Evolutionary conservation across 192 early-diverging fungal species (phyloP).

Genomic region (Spizellomyces punctatus): DNA sequence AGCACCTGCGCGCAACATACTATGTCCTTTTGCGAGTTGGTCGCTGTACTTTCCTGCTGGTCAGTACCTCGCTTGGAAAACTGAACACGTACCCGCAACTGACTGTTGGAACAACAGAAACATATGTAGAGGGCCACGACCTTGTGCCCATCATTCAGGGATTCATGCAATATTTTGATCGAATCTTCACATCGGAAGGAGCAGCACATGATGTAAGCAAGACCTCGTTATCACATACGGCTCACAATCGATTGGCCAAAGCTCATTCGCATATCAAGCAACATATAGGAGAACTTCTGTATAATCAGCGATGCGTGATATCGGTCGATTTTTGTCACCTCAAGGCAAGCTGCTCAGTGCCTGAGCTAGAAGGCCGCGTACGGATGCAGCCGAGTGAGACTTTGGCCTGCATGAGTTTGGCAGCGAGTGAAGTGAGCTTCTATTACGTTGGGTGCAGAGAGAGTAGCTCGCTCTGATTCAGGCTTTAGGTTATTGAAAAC

Average conservation of each 20-base stretch:
- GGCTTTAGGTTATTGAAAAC: not conserved
- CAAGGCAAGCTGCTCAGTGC: not conserved
- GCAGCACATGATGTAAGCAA: not conserved
- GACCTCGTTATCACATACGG: not conserved
- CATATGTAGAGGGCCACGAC: not conserved
- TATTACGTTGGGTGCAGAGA: not conserved
- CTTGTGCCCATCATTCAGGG: not conserved
- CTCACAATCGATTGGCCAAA: not conserved
- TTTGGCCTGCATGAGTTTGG: not conserved
- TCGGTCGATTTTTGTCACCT: not conserved
- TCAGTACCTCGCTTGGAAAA: too few relatives aligned
- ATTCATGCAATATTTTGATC: conserved; percentile 2
- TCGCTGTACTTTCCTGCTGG: too few relatives aligned
- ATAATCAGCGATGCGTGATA: not conserved
- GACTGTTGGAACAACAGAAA: not conserved
- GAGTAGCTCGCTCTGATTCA: not conserved
- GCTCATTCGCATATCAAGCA: not conserved
- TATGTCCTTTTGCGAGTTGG: too few relatives aligned
- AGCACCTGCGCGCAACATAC: too few relatives aligned
- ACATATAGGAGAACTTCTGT: not conserved
- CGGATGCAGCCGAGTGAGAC: not conserved
- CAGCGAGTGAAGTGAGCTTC: not conserved
- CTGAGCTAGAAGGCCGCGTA: not conserved
- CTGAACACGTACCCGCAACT: too few relatives aligned
- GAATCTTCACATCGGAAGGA: not conserved